Conservation (phyloP, 2,329 filamentous ascomycete genomes). For the Ophiostoma quercus region DNA sequence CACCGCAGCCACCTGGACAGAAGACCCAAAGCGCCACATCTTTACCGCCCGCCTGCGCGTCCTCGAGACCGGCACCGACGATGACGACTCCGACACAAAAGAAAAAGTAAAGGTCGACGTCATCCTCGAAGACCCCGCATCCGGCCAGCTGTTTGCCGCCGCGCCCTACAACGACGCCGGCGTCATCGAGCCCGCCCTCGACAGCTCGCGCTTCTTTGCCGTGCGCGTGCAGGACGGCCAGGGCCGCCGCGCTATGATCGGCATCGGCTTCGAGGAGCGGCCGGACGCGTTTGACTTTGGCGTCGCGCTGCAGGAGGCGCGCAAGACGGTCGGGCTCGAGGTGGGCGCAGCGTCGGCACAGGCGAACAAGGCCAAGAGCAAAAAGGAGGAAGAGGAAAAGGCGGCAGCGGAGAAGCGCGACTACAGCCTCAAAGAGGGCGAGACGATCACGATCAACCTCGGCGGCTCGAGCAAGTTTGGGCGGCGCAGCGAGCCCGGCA, state of each 20-base stretch:
- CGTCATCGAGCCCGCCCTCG: conserved; percentile 70
- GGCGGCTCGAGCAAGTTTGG: conserved; percentile 50
- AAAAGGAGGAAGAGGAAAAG: neutral
- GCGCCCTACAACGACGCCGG: conserved; percentile 65
- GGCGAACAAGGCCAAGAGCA: conserved; percentile 40
- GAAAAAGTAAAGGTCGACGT: conserved; percentile 66
- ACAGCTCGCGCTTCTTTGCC: conserved; percentile 80
- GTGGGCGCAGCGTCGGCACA: conserved; percentile 23
- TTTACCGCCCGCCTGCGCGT: conserved; percentile 79
- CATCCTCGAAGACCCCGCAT: conserved; percentile 69
- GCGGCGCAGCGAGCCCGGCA: conserved; percentile 38
- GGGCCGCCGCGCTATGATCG: conserved; percentile 71
- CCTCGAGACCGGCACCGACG: conserved; percentile 62
- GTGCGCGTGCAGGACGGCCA: conserved; percentile 70
- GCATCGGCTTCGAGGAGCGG: conserved; percentile 82
- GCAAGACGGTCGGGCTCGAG: conserved; percentile 60
- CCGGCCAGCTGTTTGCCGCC: conserved; percentile 74
- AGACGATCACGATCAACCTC: conserved; percentile 80
- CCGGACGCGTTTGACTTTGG: conserved; percentile 82
- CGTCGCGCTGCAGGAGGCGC: conserved; percentile 71
- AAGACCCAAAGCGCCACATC: conserved; percentile 65
- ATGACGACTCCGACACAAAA: conserved; percentile 32
- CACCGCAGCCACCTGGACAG: conserved; percentile 71
- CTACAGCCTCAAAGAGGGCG: conserved; percentile 80
- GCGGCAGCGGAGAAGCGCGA: conserved; percentile 56